Conservation (phyloP, 164 flowering plant species). For the Sextonia rubra region DNA sequence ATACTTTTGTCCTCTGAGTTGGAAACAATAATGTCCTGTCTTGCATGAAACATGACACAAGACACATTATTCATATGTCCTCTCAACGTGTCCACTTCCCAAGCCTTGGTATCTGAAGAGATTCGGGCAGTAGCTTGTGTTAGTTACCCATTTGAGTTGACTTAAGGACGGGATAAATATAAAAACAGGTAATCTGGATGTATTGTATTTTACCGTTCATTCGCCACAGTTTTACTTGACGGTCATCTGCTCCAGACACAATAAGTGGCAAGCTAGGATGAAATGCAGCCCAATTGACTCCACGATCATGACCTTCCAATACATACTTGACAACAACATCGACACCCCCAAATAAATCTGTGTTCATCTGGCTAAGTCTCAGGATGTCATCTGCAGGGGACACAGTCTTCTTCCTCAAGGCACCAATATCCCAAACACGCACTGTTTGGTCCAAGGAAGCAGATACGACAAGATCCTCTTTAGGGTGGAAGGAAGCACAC, state of each 20-base stretch:
- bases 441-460: slow-evolving; percentile 94
- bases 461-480: slow-evolving; percentile 88
- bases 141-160: background rate
- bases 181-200: background rate
- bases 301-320: slow-evolving; percentile 77
- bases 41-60: slow-evolving; percentile 81
- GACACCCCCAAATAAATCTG: slow-evolving; percentile 91
- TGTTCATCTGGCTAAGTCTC: slow-evolving; percentile 82
- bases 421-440: slow-evolving; percentile 93
- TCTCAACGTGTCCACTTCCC: slow-evolving; percentile 88
- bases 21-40: slow-evolving; percentile 67
- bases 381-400: slow-evolving; percentile 85
- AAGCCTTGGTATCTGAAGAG: slow-evolving; percentile 84
- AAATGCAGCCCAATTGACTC: slow-evolving; percentile 94
- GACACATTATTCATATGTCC: slow-evolving; percentile 96
- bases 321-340: slow-evolving; percentile 96
- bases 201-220: slow-evolving; percentile 68
- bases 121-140: background rate
- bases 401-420: slow-evolving; percentile 74
- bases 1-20: slow-evolving; percentile 93
- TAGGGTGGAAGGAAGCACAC: slow-evolving; percentile 87
- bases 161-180: background rate
- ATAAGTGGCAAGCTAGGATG: slow-evolving; percentile 84
- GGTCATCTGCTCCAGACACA: slow-evolving; percentile 93
- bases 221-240: slow-evolving; percentile 93